Conservation (phyloP, 192 early-diverging fungal species). For the Podochytrium sp. region DNA sequence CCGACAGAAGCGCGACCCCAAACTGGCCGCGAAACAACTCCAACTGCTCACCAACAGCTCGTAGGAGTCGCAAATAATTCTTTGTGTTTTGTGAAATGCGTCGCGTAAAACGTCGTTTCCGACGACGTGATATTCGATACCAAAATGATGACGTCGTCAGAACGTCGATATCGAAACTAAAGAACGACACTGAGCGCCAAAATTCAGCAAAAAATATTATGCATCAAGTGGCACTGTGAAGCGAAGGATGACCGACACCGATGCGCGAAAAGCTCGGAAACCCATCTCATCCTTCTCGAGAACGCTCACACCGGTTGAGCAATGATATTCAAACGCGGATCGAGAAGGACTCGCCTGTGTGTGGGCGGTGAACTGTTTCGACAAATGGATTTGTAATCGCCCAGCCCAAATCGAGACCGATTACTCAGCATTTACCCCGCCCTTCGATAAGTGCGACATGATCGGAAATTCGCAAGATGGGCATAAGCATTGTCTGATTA, state of each 20-base stretch:
- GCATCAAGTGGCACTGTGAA: background rate
- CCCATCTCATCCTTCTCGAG: constrained; percentile 20
- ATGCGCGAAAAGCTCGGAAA: background rate
- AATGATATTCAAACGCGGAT: constrained; percentile 31
- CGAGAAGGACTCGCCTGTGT: constrained; percentile 41
- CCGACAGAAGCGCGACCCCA: constrained; percentile 32
- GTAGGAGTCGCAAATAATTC: constrained; percentile 42
- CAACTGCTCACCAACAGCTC: no score
- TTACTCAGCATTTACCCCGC: constrained; percentile 29
- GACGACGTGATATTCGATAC: background rate
- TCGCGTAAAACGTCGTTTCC: constrained; percentile 21
- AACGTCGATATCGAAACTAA: constrained; percentile 31
- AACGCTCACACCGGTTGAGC: background rate
- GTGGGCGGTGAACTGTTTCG: constrained; percentile 35
- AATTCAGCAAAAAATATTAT: constrained; percentile 19
- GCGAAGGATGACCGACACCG: background rate
- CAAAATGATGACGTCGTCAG: constrained; percentile 26
- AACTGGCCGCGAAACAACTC: constrained; percentile 35
- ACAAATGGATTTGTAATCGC: constrained; percentile 27
- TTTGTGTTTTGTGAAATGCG: constrained; percentile 31
- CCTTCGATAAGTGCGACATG: constrained; percentile 20
- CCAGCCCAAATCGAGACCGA: constrained; percentile 36
- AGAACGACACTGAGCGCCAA: background rate
- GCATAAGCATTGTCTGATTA: constrained; percentile 22
- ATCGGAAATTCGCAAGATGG: constrained; percentile 32